A percentile compares a stretch with the other conserved stretches of the same genome.
These are phyloP conservation scores for Fraxinus dipetala DNA, from an alignment of 305 asterid genomes.

Conservation along the genomic window DNA sequence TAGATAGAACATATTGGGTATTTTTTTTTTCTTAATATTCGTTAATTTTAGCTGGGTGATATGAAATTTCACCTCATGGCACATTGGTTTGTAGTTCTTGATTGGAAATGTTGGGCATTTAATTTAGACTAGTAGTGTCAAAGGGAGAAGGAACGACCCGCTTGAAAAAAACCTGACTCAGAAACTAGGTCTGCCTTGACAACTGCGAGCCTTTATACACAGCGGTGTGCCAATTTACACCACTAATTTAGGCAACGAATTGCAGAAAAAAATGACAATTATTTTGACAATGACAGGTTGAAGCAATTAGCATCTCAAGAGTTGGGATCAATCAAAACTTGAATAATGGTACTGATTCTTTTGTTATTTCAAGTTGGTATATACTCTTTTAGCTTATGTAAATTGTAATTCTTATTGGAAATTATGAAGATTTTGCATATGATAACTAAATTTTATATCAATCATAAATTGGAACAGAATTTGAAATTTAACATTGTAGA, in stretches of 20 bases:
- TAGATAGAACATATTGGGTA: neutral
- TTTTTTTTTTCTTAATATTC: neutral
- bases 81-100: constrained; percentile 38
- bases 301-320: neutral
- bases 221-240: neutral
- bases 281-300: constrained; percentile 22
- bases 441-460: neutral
- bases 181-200: neutral
- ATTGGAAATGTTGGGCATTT: constrained; percentile 27
- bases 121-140: neutral
- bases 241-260: neutral
- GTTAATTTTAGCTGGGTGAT: constrained; percentile 5
- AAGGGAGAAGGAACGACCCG: neutral
- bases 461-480: neutral
- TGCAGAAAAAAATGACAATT: neutral
- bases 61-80: constrained; percentile 37
- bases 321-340: neutral
- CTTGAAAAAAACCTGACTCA: neutral
- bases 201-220: neutral
- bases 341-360: neutral
- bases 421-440: neutral
- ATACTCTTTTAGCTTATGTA: neutral
- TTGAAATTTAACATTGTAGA: too few relatives aligned
- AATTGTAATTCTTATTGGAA: neutral
- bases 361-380: neutral